Conservation (phyloP, 495 filamentous ascomycete species). For the Penicillium riverlandense region DNA sequence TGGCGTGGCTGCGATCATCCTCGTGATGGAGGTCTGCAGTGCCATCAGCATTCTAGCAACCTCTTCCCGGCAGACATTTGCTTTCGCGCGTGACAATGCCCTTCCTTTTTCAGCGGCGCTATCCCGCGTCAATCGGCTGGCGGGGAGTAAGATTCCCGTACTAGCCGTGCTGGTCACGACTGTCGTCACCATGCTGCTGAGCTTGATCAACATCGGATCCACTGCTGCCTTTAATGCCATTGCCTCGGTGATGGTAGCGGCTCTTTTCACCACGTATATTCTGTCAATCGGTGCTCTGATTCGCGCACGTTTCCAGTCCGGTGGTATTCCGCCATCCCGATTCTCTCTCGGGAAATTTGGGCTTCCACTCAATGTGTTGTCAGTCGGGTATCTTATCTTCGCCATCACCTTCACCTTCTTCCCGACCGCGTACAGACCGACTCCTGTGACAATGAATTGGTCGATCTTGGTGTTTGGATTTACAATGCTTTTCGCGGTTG, state of each 20-base stretch:
- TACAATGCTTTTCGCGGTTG: conserved; percentile 33
- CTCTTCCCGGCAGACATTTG: conserved; percentile 38
- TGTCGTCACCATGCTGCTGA: conserved; percentile 41
- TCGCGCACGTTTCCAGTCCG: conserved; percentile 15
- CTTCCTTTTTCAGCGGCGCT: conserved; percentile 30
- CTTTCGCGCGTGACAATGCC: conserved; percentile 46
- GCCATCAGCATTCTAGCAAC: conserved; percentile 33
- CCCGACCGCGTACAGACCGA: conserved; percentile 27
- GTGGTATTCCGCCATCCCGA: conserved; percentile 15
- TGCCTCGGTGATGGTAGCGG: conserved; percentile 34
- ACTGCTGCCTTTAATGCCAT: conserved; percentile 39
- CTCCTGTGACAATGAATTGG: conserved; percentile 34
- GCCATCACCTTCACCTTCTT: conserved; percentile 42
- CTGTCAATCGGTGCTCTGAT: conserved; percentile 25
- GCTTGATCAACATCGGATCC: conserved; percentile 39
- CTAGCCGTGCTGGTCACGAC: conserved; percentile 44
- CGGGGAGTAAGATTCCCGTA: conserved; percentile 38
- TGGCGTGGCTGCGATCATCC: conserved; percentile 30
- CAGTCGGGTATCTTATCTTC: conserved; percentile 18
- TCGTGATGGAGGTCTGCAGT: conserved; percentile 33
- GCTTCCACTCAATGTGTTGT: conserved; percentile 17
- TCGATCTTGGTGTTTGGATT: conserved; percentile 33
- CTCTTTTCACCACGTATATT: conserved; percentile 36
- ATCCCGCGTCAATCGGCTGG: conserved; percentile 28
- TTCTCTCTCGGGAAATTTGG: conserved; percentile 19